Evolutionary conservation across 331 rosid genomes (phyloP).

Genomic region (Rosa hybrid): DNA sequence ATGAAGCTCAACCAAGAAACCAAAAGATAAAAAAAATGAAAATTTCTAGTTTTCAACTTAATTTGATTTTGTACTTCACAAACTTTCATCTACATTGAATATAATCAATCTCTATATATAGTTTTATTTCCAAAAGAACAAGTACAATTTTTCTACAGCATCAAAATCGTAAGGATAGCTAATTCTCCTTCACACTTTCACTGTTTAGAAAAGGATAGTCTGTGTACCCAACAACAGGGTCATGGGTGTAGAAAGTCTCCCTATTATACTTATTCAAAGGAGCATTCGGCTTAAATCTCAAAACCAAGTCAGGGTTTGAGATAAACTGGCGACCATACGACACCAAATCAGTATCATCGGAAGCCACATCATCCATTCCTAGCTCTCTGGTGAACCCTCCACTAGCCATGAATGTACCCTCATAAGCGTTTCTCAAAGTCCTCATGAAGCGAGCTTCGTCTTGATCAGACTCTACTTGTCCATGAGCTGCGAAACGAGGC

Average conservation of each 20-base stretch:
- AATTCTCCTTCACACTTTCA: conserved; percentile 11
- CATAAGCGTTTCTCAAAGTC: conserved; percentile 56
- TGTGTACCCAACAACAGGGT: conserved; percentile 88
- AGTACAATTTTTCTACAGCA: neutral
- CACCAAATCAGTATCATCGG: conserved; percentile 80
- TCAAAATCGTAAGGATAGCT: conserved; percentile 33
- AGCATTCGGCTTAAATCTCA: conserved; percentile 64
- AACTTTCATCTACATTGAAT: too few species aligned
- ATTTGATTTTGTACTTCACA: too few species aligned
- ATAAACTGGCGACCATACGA: conserved; percentile 83
- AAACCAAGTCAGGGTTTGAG: conserved; percentile 79
- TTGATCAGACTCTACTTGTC: conserved; percentile 63
- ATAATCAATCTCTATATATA: neutral
- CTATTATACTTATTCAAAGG: conserved; percentile 72
- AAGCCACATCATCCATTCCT: conserved; percentile 68
- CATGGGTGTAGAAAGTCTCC: conserved; percentile 77
- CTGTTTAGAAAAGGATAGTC: conserved; percentile 71
- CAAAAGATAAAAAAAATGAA: too few species aligned
- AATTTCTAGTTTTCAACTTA: too few species aligned
- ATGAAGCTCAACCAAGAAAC: too few species aligned
- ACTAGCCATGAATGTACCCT: conserved; percentile 80
- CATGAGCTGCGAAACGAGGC: conserved; percentile 66
- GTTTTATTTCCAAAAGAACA: neutral
- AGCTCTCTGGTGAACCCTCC: conserved; percentile 84
- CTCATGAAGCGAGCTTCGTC: conserved; percentile 62